These are phyloP conservation scores for Ophiostoma quercus DNA, from an alignment of 2,329 filamentous ascomycete species.

Conservation along the genomic window DNA sequence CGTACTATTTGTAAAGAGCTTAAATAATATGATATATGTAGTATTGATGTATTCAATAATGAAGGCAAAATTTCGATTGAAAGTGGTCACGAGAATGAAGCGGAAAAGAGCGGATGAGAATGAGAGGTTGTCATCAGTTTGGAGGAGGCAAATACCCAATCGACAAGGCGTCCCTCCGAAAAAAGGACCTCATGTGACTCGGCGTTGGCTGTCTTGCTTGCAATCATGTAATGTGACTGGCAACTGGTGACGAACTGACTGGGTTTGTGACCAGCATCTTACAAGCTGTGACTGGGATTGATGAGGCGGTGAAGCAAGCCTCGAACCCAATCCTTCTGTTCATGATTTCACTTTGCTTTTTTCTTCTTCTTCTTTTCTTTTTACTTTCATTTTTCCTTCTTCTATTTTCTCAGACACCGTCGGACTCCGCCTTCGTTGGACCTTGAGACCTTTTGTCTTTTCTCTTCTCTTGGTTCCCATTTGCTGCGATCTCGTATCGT, in stretches of 20 bases:
- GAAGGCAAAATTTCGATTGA: too few relatives aligned
- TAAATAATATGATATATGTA: neutral
- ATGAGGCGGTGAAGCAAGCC: constrained; percentile 5
- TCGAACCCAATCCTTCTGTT: neutral
- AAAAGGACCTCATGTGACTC: constrained; percentile 8
- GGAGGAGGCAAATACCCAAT: neutral
- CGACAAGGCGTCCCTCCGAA: neutral
- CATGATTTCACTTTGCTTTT: neutral
- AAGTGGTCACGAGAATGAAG: neutral
- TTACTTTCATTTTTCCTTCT: neutral
- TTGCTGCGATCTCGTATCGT: neutral
- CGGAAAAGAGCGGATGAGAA: neutral
- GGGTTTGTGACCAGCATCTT: constrained; percentile 2
- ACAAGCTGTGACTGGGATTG: neutral
- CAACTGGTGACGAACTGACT: neutral
- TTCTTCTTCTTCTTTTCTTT: neutral
- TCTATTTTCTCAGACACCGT: neutral
- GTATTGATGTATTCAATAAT: neutral
- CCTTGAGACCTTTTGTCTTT: neutral
- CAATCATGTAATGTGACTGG: constrained; percentile 1
- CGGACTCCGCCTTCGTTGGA: constrained; percentile 2
- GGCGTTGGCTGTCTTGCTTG: neutral
- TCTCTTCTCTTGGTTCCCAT: neutral
- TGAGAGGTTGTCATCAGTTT: neutral
- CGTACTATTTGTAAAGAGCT: neutral